These are phyloP conservation scores for Phytophthora fragariae DNA, from an alignment of 352 stramenopile genomes.

Conservation along the genomic window DNA sequence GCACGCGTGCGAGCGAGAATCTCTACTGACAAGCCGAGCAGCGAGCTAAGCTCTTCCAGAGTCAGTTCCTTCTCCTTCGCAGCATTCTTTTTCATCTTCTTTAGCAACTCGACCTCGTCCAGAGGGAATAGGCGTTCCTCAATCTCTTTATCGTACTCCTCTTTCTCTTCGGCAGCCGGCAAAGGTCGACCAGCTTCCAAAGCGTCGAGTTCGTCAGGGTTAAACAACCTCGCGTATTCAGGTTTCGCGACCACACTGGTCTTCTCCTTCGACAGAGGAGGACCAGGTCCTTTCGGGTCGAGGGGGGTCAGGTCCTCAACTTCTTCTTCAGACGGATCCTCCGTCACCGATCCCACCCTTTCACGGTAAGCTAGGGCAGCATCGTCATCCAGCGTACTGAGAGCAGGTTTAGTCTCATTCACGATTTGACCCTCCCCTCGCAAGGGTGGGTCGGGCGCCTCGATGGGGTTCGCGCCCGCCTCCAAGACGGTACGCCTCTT, in stretches of 20 bases:
- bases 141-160: background rate
- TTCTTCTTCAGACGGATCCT: background rate
- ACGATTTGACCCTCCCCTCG: no score
- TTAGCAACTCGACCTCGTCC: background rate
- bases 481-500: no score
- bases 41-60: background rate
- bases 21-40: background rate
- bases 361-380: no score
- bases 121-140: background rate
- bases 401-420: no score
- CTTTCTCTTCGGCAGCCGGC: no score
- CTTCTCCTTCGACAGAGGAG: no score
- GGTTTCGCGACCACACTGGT: background rate
- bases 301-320: background rate
- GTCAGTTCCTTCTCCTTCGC: background rate
- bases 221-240: background rate
- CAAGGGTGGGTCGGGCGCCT: no score
- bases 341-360: background rate
- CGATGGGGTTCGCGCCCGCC: no score
- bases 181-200: background rate
- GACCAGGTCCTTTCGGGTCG: no score
- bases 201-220: background rate
- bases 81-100: background rate
- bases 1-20: background rate
- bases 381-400: no score